Percentiles rank a stretch among this genome's conserved stretches.
These are phyloP conservation scores for Thermomyces lanuginosus DNA, from an alignment of 2,329 filamentous ascomycete genomes.

Conservation along the genomic window DNA sequence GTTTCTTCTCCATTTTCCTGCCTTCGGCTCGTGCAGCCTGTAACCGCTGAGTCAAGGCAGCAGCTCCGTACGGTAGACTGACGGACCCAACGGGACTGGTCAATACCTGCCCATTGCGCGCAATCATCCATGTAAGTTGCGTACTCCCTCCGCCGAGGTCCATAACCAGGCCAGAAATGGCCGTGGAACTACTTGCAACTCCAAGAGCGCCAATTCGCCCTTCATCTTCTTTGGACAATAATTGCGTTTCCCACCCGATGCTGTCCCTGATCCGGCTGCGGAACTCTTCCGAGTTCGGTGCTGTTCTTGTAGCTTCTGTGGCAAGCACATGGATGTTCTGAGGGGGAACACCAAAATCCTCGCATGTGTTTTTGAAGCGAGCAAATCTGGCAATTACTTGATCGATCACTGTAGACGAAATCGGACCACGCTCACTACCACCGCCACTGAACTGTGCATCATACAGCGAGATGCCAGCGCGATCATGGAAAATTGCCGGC, in stretches of 20 bases:
- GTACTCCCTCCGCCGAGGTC: conserved; percentile 67
- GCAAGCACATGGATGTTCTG: conserved; percentile 59
- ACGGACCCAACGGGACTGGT: conserved; percentile 41
- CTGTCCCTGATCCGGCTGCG: conserved; percentile 44
- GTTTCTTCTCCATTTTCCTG: conserved; percentile 30
- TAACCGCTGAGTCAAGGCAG: conserved; percentile 44
- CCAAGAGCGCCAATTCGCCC: conserved; percentile 71
- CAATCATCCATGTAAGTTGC: conserved; percentile 51
- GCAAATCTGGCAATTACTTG: conserved; percentile 50
- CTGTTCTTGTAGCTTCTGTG: conserved; percentile 75
- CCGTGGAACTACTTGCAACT: conserved; percentile 55
- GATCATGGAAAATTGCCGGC: conserved; percentile 59
- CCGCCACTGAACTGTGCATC: conserved; percentile 48
- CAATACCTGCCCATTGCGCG: conserved; percentile 32
- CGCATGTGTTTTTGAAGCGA: conserved; percentile 56
- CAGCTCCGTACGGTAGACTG: conserved; percentile 55
- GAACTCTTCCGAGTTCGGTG: conserved; percentile 56
- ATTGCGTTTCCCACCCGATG: conserved; percentile 52
- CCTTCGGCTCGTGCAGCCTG: conserved; percentile 29
- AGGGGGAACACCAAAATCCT: conserved; percentile 48
- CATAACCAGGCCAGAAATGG: conserved; percentile 65
- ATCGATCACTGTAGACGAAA: conserved; percentile 43
- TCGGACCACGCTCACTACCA: conserved; percentile 32
- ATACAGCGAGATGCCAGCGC: conserved; percentile 70
- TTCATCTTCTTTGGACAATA: conserved; percentile 66